Conservation (phyloP, 1,284 basidiomycete species). For the Coriolopsis trogii region DNA sequence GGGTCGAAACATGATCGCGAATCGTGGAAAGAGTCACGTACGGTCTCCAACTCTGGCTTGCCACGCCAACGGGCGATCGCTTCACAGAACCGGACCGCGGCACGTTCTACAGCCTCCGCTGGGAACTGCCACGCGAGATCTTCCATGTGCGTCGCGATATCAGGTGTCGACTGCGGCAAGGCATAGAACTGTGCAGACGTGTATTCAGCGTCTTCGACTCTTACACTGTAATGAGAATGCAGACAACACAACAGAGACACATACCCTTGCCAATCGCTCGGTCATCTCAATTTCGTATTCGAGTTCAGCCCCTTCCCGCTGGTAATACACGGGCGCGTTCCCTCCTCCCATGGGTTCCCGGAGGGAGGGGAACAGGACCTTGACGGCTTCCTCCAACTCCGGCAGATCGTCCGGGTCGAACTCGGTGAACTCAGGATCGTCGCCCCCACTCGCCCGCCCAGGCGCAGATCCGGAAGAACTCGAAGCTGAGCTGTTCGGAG, state of each 20-base stretch:
- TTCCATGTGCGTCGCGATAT: constrained; percentile 79
- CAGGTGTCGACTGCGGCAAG: constrained; percentile 66
- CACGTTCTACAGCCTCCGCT: constrained; percentile 78
- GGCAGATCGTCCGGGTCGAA: constrained; percentile 81
- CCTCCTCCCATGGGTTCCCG: constrained; percentile 36
- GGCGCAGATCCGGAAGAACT: constrained; percentile 9
- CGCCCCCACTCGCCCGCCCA: constrained; percentile 20
- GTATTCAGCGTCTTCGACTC: no score
- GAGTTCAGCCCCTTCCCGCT: constrained; percentile 52
- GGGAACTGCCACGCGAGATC: constrained; percentile 79
- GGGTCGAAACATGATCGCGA: no score
- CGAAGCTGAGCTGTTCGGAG: constrained; percentile 9
- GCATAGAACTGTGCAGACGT: constrained; percentile 65
- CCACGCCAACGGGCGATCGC: constrained; percentile 79
- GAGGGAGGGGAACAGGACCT: constrained; percentile 68
- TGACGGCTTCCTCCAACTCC: constrained; percentile 61
- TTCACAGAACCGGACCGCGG: constrained; percentile 77
- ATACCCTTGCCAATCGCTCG: constrained; percentile 64
- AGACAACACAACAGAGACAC: constrained; percentile 30
- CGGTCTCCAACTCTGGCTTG: constrained; percentile 79
- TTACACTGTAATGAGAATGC: no score
- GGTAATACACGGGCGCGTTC: constrained; percentile 17
- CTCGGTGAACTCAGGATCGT: constrained; percentile 51
- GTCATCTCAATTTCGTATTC: constrained; percentile 72
- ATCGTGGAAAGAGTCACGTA: constrained; percentile 37